Conservation (phyloP, 23 red algal genomes). For the Gracilaria caudata region DNA sequence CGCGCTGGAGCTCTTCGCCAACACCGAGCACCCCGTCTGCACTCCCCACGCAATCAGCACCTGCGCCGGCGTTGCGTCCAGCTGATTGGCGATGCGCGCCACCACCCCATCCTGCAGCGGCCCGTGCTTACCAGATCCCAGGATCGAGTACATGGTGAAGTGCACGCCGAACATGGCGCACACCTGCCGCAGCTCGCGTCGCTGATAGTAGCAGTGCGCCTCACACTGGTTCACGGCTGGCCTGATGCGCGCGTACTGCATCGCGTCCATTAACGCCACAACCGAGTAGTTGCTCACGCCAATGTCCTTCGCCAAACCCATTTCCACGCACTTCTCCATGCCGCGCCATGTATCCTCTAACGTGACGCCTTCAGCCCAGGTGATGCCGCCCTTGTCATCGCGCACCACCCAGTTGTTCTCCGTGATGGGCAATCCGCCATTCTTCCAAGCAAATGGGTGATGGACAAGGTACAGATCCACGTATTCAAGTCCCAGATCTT, state of each 20-base stretch:
- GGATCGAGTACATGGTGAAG: constrained; percentile 78
- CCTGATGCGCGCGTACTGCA: constrained; percentile 73
- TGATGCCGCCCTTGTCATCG: constrained; percentile 56
- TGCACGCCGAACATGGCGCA: constrained; percentile 68
- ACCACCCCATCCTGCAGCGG: constrained; percentile 71
- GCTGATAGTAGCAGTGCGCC: constrained; percentile 66
- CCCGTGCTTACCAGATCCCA: constrained; percentile 78
- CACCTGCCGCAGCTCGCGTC: constrained; percentile 60
- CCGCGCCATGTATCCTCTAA: constrained; percentile 83
- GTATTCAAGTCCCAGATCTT: constrained; percentile 86
- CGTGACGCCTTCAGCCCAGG: constrained; percentile 52
- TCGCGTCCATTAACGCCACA: constrained; percentile 66
- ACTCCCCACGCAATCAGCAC: constrained; percentile 87
- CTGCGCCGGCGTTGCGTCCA: constrained; percentile 51
- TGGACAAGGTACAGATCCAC: constrained; percentile 89
- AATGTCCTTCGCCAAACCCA: constrained; percentile 71
- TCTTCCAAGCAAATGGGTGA: constrained; percentile 80
- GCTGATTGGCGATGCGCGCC: constrained; percentile 51
- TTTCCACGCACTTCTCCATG: constrained; percentile 77
- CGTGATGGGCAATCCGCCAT: constrained; percentile 74
- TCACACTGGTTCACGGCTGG: constrained; percentile 93
- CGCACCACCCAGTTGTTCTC: constrained; percentile 54
- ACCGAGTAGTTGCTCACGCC: constrained; percentile 86
- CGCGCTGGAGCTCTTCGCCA: constrained; percentile 79
- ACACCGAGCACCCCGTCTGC: constrained; percentile 74